These are phyloP conservation scores for Crithidia expoeki DNA, from an alignment of 208 protist species.

Conservation along the genomic window DNA sequence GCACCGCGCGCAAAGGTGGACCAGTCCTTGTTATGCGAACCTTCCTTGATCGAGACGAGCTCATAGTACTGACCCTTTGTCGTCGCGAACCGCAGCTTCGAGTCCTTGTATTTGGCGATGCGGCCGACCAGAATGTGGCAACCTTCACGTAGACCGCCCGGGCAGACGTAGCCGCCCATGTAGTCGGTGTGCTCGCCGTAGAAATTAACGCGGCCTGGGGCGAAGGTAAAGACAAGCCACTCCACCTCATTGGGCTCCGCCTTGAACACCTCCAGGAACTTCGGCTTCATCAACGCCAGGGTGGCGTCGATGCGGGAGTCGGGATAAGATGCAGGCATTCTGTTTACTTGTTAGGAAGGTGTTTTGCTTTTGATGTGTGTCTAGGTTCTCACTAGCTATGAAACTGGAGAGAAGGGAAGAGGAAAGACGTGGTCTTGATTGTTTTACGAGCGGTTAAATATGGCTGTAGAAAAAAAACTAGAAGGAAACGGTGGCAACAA, in stretches of 20 bases:
- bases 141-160: constrained; percentile 50
- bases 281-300: constrained; percentile 52
- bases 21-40: constrained; percentile 52
- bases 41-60: constrained; percentile 36
- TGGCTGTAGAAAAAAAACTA: neutral
- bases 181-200: constrained; percentile 90
- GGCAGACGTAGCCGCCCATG: constrained; percentile 73
- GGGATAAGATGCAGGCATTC: constrained; percentile 47
- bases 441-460: neutral
- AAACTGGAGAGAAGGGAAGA: constrained; percentile 5
- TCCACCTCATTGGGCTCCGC: constrained; percentile 41
- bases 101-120: constrained; percentile 39
- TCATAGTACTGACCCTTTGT: constrained; percentile 44
- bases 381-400: neutral
- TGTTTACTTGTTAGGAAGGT: no score
- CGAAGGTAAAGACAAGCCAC: constrained; percentile 61
- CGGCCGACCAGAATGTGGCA: constrained; percentile 60
- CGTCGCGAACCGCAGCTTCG: constrained; percentile 53
- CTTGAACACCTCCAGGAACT: constrained; percentile 62
- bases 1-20: constrained; percentile 51
- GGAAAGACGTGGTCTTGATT: neutral
- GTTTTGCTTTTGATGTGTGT: no score
- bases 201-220: constrained; percentile 83
- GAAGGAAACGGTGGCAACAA: neutral
- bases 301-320: constrained; percentile 47